phyloP scores from a whole-genome alignment of 2,329 filamentous ascomycete genomes.

The Colletotrichum spinosum region DNA sequence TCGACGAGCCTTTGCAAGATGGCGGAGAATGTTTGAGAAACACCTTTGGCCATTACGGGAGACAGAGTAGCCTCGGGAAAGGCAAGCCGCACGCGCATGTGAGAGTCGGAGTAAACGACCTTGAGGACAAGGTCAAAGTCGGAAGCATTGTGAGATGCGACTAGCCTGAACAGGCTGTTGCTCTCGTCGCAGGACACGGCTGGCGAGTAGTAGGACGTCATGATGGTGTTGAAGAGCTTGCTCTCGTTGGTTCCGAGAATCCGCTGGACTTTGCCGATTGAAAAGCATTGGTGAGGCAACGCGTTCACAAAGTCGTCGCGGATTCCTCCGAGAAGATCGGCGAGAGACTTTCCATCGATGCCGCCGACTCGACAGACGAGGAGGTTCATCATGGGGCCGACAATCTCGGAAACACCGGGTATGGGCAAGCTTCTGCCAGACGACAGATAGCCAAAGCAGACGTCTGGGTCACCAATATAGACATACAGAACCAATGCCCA shows the following conservation, averaged over 20 bases:
- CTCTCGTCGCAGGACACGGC: neutral
- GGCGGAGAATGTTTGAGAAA: constrained; percentile 23
- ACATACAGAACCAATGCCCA: constrained; percentile 24
- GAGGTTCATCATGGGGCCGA: constrained; percentile 33
- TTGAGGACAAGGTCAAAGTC: constrained; percentile 31
- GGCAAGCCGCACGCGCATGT: constrained; percentile 6
- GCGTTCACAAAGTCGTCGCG: constrained; percentile 28
- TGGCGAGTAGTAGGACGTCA: constrained; percentile 25
- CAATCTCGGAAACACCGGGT: constrained; percentile 10
- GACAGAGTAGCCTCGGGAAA: constrained; percentile 12
- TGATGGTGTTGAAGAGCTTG: constrained; percentile 37
- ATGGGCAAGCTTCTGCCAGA: constrained; percentile 27
- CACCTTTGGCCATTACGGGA: neutral
- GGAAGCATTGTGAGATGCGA: constrained; percentile 16
- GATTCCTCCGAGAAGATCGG: constrained; percentile 3
- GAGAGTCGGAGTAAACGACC: constrained; percentile 13
- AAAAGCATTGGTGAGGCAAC: constrained; percentile 29
- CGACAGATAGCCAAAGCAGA: constrained; percentile 30
- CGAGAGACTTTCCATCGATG: constrained; percentile 5
- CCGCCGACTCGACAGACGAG: constrained; percentile 9
- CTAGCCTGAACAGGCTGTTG: constrained; percentile 9
- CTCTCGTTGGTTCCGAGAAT: constrained; percentile 12
- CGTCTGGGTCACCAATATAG: constrained; percentile 17
- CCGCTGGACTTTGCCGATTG: constrained; percentile 31
- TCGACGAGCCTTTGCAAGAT: neutral